Percentiles rank a stretch among this genome's conserved stretches.
Conservation (phyloP, 805 yeast species). For the Yarrowia sp. region DNA sequence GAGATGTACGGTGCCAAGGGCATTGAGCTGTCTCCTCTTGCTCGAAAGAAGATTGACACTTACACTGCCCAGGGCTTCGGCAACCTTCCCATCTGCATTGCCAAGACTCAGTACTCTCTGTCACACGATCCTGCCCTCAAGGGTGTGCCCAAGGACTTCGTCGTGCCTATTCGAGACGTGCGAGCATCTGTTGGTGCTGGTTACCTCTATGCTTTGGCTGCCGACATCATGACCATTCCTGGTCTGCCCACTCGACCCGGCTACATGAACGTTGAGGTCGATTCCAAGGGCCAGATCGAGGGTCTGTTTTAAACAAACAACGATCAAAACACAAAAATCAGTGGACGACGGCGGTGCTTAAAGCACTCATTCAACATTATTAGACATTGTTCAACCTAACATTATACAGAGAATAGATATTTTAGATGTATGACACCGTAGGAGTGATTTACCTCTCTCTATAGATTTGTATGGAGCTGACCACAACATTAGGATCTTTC, state of each 20-base stretch:
- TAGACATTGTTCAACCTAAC: slow-evolving; percentile 22
- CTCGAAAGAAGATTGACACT: slow-evolving; percentile 72
- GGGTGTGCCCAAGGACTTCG: slow-evolving; percentile 90
- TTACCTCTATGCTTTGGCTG: slow-evolving; percentile 92
- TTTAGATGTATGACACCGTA: not conserved
- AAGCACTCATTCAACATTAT: slow-evolving; percentile 11
- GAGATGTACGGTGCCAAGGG: slow-evolving; percentile 91
- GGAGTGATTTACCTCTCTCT: not conserved
- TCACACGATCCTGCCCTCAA: slow-evolving; percentile 91
- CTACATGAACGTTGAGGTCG: slow-evolving; percentile 93
- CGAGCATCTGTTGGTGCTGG: slow-evolving; percentile 97
- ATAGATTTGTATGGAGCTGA: not conserved
- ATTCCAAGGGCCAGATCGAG: slow-evolving; percentile 84
- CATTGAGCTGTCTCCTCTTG: slow-evolving; percentile 77
- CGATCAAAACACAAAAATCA: not conserved
- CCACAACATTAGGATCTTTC: not conserved
- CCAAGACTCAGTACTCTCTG: slow-evolving; percentile 94
- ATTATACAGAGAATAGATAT: slow-evolving; percentile 6
- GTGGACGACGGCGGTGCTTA: not conserved
- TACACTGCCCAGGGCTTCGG: slow-evolving; percentile 87
- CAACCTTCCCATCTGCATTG: slow-evolving; percentile 90
- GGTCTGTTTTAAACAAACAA: slow-evolving; percentile 63
- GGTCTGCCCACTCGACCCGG: slow-evolving; percentile 96
- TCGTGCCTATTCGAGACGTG: slow-evolving; percentile 89
- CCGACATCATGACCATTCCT: slow-evolving; percentile 95